Evolutionary conservation across 768 basidiomycete species (phyloP), one percentile per base, ranked within the genome.

Genomic region (Daedaleopsis sinensis): DNA sequence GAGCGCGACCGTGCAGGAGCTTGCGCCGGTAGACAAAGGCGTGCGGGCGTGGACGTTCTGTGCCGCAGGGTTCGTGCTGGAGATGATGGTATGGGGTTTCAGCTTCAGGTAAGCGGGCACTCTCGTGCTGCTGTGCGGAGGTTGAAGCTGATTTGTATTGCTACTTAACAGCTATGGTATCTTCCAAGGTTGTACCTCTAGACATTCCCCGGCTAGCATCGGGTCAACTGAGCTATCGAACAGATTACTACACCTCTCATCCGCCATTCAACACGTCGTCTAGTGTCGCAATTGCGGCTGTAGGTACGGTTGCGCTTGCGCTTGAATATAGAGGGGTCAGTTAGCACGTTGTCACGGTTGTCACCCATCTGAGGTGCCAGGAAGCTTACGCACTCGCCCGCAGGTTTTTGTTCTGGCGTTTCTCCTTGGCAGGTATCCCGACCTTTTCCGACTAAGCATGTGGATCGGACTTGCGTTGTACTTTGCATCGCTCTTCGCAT

Each of bases 1-100:
- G 24, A 58, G 62, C 19, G 46, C 50, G 1, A 67, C 56, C 46
- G 61, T 67, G 0, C 66, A 67, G 18, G 64, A 70, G 38, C 67
- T 70, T 0, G 55, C 65, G 0, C 59, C 67, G 1, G 52, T 67
- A 4, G 67, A 70, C 37, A 48, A 65, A 16, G 67, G 69, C 4
- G 21, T 65, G 15, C 27, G 60, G 24, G 69, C 70, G 4, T 70
- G 66, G 68, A 51, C 58, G 1, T 71, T 71, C 52, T 65, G 66
- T 21, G 37, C 58, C 4, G 60, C 62, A 5, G 62, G 44, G 1
- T 68, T 71, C 49, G 39, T 66, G 3, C 32, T 70, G 12, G 67
- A 69, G 49, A 65, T 58, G 52, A 60, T 68, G 64, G 56, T 69
- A 1, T 71, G 67, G 69, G 69, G 66, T 1, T 67, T 70, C 21